These are phyloP conservation scores for Cadophora luteo-olivacea DNA, from an alignment of 2,329 filamentous ascomycete genomes.

Conservation along the genomic window DNA sequence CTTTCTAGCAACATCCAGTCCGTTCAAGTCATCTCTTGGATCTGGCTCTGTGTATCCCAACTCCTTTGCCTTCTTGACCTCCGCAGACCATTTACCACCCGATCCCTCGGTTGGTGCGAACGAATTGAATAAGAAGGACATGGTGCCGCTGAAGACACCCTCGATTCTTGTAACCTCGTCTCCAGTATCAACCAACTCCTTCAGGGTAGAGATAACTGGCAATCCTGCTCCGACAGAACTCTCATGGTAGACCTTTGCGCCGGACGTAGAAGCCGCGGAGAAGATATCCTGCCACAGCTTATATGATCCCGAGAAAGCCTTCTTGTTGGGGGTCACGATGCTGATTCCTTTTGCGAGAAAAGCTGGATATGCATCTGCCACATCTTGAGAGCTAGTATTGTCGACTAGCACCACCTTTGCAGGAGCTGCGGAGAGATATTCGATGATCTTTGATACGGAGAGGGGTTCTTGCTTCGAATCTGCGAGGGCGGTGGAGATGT, in stretches of 20 bases:
- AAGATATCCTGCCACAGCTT: conserved; percentile 90
- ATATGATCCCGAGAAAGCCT: conserved; percentile 86
- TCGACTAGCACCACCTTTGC: conserved; percentile 85
- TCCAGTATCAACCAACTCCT: conserved; percentile 92
- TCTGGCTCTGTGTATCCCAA: conserved; percentile 93
- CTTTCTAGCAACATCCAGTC: conserved; percentile 91
- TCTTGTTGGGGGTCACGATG: conserved; percentile 98
- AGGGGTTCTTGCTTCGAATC: conserved; percentile 70
- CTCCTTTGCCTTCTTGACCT: conserved; percentile 90
- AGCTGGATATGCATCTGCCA: conserved; percentile 82
- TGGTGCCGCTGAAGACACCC: conserved; percentile 96
- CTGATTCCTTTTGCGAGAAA: conserved; percentile 84
- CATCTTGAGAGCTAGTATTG: conserved; percentile 90
- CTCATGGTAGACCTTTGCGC: conserved; percentile 92
- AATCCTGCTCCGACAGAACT: conserved; percentile 92
- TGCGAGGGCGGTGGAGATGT: conserved; percentile 66
- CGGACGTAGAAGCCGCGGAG: conserved; percentile 68
- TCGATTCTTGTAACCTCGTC: conserved; percentile 92
- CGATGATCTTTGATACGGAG: conserved; percentile 71
- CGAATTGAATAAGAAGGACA: conserved; percentile 98
- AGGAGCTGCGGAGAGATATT: conserved; percentile 80
- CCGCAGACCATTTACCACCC: conserved; percentile 86
- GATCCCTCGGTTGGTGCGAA: conserved; percentile 82
- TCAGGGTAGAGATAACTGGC: conserved; percentile 90
- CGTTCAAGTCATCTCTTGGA: conserved; percentile 85